Evolutionary conservation across 2,329 filamentous ascomycete genomes (phyloP), one percentile per base, ranked within the genome.

Genomic region (Fusarium coicis): DNA sequence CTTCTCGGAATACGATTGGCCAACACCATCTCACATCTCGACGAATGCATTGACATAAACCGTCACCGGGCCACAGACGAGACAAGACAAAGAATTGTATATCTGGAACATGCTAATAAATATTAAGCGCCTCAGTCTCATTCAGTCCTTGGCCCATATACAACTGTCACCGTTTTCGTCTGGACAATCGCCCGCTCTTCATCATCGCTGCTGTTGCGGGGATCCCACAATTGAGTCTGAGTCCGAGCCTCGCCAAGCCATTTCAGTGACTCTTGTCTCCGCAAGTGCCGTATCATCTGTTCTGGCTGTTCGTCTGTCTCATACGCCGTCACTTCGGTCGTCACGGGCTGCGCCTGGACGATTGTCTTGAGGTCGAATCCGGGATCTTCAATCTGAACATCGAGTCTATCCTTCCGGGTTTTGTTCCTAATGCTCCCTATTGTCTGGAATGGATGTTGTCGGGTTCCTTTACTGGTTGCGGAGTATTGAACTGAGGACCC

Each of bases 91-190:
- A 16, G 5, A n/a, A 46, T 37, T 37, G 23, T 72, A 28, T 59
- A 59, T 46, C 34, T 30, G 42, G 42, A 46, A 47, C 30, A 57
- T 30, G 15, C 14, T 44, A 54, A 58, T 52, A 26, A 36, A 23
- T 39, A 54, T 32, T 36, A 52, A 52, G 26, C 32, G 37, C 39
- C 30, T 30, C 32, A 34, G 36, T 21, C 26, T 21, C 43, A 23
- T 55, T 40, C 42, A 71, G 64, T 40, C 42, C 50, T 40, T 54
- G 74, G 72, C 26, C 76, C 76, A 18, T 75, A 76, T 52, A 71
- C 70, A 10, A 78, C 74, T 26, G 71, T 76, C 21, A 78, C 76
- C 16, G 76, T 78, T 32, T 67, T 75, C 23, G 74, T 78, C 54
- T 76, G 74, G 8, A 77, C 64, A 58, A 78, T 78, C 11, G 71